These are phyloP conservation scores for Potentilla sterilis DNA, from an alignment of 306 rosid species.

Conservation along the genomic window DNA sequence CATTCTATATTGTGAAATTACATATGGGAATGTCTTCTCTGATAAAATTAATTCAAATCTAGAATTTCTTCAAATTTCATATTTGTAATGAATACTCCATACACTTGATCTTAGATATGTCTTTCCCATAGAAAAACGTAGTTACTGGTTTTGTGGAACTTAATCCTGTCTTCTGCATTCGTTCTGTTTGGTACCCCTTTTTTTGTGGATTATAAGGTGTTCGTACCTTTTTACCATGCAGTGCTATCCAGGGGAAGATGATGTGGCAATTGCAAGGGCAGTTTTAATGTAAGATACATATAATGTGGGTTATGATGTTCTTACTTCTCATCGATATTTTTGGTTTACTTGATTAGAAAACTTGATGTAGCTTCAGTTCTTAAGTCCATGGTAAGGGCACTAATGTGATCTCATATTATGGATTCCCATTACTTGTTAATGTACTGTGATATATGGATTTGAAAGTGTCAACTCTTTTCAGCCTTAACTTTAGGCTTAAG, in stretches of 20 bases:
- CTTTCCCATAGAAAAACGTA: background rate
- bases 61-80: background rate
- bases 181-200: background rate
- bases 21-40: background rate
- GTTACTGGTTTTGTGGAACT: background rate
- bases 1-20: too few relatives aligned
- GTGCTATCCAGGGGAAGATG: conserved; percentile 98
- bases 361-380: background rate
- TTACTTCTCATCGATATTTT: background rate
- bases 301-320: background rate
- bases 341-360: background rate
- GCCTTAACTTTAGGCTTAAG: background rate
- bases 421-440: background rate
- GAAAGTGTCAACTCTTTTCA: background rate
- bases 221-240: conserved; percentile 43
- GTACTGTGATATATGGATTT: background rate
- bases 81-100: background rate
- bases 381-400: background rate
- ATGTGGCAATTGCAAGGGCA: conserved; percentile 82
- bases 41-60: background rate
- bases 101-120: background rate
- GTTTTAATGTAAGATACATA: conserved; percentile 63
- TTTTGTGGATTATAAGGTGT: conserved; percentile 12
- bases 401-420: background rate
- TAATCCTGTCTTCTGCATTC: background rate